Evolutionary conservation across 768 basidiomycete genomes (phyloP), one percentile per base, ranked within the genome.

Genomic region (Scleroderma bovista): DNA sequence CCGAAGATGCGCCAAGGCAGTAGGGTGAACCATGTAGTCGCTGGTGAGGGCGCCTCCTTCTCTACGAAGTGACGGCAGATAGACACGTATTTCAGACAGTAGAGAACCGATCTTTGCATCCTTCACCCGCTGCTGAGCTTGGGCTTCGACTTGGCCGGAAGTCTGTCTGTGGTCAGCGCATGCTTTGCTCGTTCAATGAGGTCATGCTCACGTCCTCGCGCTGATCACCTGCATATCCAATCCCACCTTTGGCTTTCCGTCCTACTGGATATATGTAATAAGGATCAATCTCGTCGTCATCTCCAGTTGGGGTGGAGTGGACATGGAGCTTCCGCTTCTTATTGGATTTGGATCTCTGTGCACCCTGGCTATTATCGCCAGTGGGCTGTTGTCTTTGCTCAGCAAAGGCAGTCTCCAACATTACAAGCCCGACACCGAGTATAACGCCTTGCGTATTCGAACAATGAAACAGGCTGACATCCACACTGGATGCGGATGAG

Each of bases 1-100:
- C 37, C 94, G 82, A 48, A 97, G 83, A 68, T 94, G 94, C 10
- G 93, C 91, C 33, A 97, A 73, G 3, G 93, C 81, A 3, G 92
- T 94, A 2, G 93, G 93, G 60, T 93, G 89, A n/a, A 87, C 84
- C 59, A 93, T 77, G 60, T 89, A 94, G 70, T 97, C 94, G 56
- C 90, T 92, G 2, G 91, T 79, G 54, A 79, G 80, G 34, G 83
- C 83, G 15, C 91, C 92, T 11, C 81, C 85, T 17, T 72, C 68
- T 43, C 93, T 81, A 56, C 86, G 79, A 10, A 92, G 69, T 34
- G 85, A 86, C 0, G 94, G 94, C 10, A 97, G 79, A 63, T 84
- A 97, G 2, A 81, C 73, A n/a, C 90, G 83, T 46, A 96, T 83
- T 48, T 77, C 75, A 3, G 71, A 69, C 37, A 97, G 76, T 20